Conservation (phyloP, 116 monocot species). For the Dioscorea cayenensis region DNA sequence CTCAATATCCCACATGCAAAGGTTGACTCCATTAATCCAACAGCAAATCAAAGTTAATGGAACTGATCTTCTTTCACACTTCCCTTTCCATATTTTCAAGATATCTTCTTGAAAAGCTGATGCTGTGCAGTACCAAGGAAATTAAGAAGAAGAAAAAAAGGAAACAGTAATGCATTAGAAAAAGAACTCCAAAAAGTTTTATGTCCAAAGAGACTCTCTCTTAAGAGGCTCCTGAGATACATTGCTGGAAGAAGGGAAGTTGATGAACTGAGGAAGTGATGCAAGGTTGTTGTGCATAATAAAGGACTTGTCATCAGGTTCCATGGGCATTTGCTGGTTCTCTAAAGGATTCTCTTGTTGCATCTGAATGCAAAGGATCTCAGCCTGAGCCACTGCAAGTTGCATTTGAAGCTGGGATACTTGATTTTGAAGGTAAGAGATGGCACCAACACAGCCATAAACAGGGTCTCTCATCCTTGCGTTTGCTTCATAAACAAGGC, state of each 20-base stretch:
- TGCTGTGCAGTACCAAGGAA: not conserved
- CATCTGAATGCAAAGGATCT: slow-evolving; percentile 88
- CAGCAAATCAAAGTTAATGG: not conserved
- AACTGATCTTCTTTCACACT: not conserved
- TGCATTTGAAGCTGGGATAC: slow-evolving; percentile 94
- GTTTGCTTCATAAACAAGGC: slow-evolving; percentile 89
- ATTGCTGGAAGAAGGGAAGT: slow-evolving; percentile 6
- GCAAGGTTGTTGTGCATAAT: not conserved
- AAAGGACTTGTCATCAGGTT: slow-evolving; percentile 3
- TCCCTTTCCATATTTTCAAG: not conserved
- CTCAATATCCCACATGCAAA: not conserved
- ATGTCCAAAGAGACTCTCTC: slow-evolving; percentile 5
- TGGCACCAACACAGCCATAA: slow-evolving; percentile 88
- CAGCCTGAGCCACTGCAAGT: slow-evolving; percentile 78
- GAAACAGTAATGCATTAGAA: not conserved
- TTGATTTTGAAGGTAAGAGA: slow-evolving; percentile 84
- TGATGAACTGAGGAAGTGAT: not conserved
- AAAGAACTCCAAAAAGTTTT: not conserved
- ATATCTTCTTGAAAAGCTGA: not conserved
- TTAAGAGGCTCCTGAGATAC: not conserved
- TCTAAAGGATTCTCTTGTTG: slow-evolving; percentile 39
- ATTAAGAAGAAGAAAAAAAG: not conserved
- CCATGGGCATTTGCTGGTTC: not conserved
- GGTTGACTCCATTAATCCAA: slow-evolving; percentile 1
- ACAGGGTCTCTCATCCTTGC: slow-evolving; percentile 85